Conservation (phyloP, 106 monocot species). For the Dendrobium chrysotoxum region DNA sequence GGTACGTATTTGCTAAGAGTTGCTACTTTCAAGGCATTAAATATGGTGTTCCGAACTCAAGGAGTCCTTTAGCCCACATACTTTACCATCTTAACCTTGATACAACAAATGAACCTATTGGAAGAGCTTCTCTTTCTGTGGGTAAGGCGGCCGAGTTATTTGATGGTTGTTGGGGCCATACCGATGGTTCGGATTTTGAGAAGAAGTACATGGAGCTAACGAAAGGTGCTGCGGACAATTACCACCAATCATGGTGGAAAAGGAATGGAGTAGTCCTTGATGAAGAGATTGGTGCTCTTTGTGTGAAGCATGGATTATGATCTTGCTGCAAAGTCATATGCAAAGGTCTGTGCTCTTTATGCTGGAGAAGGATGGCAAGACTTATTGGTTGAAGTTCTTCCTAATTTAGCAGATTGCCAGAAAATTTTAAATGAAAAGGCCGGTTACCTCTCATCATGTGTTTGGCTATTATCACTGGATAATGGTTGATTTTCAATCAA, state of each 20-base stretch:
- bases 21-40: slow-evolving; percentile 97
- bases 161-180: slow-evolving; percentile 29
- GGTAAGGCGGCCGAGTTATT: slow-evolving; percentile 59
- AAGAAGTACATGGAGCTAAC: slow-evolving; percentile 90
- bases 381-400: slow-evolving; percentile 88
- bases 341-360: slow-evolving; percentile 98
- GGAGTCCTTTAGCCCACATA: slow-evolving; percentile 87
- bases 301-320: slow-evolving; percentile 87
- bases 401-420: slow-evolving; percentile 88
- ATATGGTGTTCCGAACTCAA: slow-evolving; percentile 90
- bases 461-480: slow-evolving; percentile 79
- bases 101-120: slow-evolving; percentile 78
- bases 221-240: slow-evolving; percentile 98
- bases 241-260: slow-evolving; percentile 97
- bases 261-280: slow-evolving; percentile 95
- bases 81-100: slow-evolving; percentile 98
- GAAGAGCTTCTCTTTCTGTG: slow-evolving; percentile 86
- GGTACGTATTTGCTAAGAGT: slow-evolving; percentile 93
- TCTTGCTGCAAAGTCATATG: slow-evolving; percentile 93
- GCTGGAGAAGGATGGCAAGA: slow-evolving; percentile 97
- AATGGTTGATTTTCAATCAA: slow-evolving; percentile 60
- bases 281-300: slow-evolving; percentile 88
- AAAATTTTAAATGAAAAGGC: slow-evolving; percentile 93
- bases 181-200: slow-evolving; percentile 19
- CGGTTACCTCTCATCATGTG: slow-evolving; percentile 87